phyloP scores from a whole-genome alignment of 1,284 basidiomycete species.

The Naganishia liquefaciens region DNA sequence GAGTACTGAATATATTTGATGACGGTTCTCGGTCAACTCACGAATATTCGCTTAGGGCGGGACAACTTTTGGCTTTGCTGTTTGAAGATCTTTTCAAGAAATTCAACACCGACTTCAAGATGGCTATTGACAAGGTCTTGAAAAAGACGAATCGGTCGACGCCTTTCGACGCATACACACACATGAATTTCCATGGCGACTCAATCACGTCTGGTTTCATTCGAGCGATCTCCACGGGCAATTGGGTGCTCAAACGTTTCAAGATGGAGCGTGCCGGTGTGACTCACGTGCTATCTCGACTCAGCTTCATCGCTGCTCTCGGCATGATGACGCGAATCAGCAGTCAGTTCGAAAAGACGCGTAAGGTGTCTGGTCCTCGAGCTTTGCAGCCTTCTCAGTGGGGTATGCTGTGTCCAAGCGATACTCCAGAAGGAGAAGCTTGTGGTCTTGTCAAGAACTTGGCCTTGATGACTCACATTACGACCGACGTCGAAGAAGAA shows the following conservation, averaged over 20 bases:
- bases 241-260: constrained; percentile 99
- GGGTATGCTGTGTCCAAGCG: constrained; percentile 98
- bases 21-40: not conserved
- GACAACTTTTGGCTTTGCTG: constrained; percentile 89
- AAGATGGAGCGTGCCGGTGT: constrained; percentile 99
- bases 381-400: constrained; percentile 98
- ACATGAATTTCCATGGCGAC: constrained; percentile 65
- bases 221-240: constrained; percentile 97
- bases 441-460: constrained; percentile 99
- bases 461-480: constrained; percentile 99
- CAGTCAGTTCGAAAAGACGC: constrained; percentile 98
- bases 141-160: constrained; percentile 94
- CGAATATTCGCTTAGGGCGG: constrained; percentile 67
- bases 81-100: constrained; percentile 99
- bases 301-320: constrained; percentile 95
- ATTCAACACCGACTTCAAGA: constrained; percentile 95
- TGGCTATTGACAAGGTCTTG: constrained; percentile 94
- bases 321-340: constrained; percentile 99
- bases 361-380: constrained; percentile 97
- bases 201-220: constrained; percentile 95
- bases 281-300: constrained; percentile 92
- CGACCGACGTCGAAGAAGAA: constrained; percentile 96
- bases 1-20: constrained; percentile 51
- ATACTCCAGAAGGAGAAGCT: constrained; percentile 99
- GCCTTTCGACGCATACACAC: constrained; percentile 81